These are phyloP conservation scores for Pilaira anomala DNA, from an alignment of 192 early-diverging fungal genomes.

Conservation along the genomic window DNA sequence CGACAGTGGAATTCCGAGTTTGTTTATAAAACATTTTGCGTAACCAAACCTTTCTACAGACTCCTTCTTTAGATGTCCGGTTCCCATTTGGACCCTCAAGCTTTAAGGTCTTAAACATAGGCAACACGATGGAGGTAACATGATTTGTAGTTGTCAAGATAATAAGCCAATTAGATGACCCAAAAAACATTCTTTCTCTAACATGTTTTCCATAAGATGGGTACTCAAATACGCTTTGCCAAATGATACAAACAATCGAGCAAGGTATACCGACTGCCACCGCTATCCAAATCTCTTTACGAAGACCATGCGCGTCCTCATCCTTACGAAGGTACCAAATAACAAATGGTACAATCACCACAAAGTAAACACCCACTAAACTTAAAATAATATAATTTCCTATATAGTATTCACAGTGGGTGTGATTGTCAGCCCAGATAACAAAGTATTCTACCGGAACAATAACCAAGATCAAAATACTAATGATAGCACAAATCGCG, in stretches of 20 bases:
- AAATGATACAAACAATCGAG: slow-evolving; percentile 39
- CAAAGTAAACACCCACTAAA: slow-evolving; percentile 32
- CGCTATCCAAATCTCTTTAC: slow-evolving; percentile 52
- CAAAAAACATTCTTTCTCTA: not conserved
- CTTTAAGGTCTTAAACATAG: not conserved
- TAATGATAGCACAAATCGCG: not conserved
- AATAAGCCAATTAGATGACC: slow-evolving; percentile 10
- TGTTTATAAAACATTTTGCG: too few species aligned
- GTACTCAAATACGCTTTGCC: slow-evolving; percentile 17
- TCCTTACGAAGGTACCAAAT: slow-evolving; percentile 42
- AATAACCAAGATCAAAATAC: not conserved
- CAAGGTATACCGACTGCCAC: slow-evolving; percentile 41
- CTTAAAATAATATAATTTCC: slow-evolving; percentile 14
- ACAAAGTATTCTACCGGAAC: not conserved
- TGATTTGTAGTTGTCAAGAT: slow-evolving; percentile 3
- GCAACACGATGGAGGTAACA: slow-evolving; percentile 6
- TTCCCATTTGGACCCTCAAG: too few species aligned
- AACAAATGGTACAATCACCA: slow-evolving; percentile 45
- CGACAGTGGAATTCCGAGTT: not conserved
- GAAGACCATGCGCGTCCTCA: slow-evolving; percentile 57
- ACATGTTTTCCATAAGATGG: not conserved
- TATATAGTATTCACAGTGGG: not conserved
- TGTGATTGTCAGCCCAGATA: not conserved
- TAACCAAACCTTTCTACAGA: too few species aligned
- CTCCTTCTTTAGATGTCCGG: too few species aligned